phyloP scores from a whole-genome alignment of 2,329 filamentous ascomycete species.

The Aspergillus latus region DNA sequence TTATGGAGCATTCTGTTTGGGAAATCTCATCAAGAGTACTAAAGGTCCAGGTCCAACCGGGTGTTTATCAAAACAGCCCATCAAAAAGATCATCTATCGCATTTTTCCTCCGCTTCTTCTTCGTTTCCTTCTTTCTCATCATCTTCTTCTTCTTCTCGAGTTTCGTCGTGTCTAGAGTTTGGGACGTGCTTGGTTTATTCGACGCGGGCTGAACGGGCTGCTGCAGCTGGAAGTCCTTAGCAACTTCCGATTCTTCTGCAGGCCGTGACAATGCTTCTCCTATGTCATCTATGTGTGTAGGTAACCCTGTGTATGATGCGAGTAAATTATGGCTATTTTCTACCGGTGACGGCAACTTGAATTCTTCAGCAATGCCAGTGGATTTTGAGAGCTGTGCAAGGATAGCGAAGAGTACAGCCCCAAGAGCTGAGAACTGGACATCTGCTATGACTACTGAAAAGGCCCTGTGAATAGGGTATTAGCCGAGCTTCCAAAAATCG shows the following conservation, averaged over 20 bases:
- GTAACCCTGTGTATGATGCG: neutral
- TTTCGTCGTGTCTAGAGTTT: conserved; percentile 6
- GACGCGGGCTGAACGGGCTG: neutral
- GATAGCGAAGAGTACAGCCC: conserved; percentile 65
- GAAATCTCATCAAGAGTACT: too few species aligned
- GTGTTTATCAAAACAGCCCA: conserved; percentile 46
- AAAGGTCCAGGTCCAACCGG: too few species aligned
- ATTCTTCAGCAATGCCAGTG: conserved; percentile 35
- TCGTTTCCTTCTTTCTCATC: too few species aligned
- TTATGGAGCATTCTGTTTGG: neutral
- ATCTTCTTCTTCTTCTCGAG: conserved; percentile 36
- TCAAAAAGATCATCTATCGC: conserved; percentile 74
- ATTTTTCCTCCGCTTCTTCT: conserved; percentile 58
- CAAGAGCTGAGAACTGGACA: conserved; percentile 69
- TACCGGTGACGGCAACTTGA: conserved; percentile 15
- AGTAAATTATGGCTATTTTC: neutral
- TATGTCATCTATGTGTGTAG: conserved; percentile 22
- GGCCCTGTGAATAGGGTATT: conserved; percentile 26
- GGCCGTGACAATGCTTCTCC: conserved; percentile 28
- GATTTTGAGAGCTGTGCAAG: conserved; percentile 59
- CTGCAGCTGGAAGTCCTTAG: neutral
- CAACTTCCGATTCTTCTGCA: conserved; percentile 1
- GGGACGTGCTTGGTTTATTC: conserved; percentile 2
- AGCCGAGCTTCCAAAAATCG: neutral
- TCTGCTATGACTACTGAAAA: conserved; percentile 72